These are phyloP conservation scores for Gyromitra esculenta DNA, from an alignment of 2,329 filamentous ascomycete species.

Conservation along the genomic window DNA sequence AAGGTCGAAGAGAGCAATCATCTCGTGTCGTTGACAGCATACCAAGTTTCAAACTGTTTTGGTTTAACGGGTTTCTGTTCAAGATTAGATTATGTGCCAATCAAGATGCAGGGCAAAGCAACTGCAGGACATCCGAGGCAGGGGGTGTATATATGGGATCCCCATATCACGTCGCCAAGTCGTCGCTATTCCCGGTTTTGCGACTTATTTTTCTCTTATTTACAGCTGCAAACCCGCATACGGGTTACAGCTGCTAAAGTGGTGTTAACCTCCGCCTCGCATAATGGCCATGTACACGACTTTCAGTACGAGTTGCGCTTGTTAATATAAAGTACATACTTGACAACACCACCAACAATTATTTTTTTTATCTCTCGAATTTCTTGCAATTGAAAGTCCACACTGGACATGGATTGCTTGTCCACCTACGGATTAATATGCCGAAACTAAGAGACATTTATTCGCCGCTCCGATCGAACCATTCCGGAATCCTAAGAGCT, in stretches of 20 bases:
- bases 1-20: neutral
- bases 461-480: neutral
- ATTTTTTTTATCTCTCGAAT: neutral
- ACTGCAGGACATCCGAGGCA: neutral
- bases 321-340: neutral
- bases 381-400: neutral
- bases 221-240: neutral
- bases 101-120: neutral
- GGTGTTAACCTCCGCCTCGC: neutral
- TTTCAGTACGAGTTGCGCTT: neutral
- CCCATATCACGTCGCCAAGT: conserved; percentile 9
- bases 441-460: neutral
- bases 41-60: neutral
- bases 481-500: neutral
- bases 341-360: neutral
- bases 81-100: conserved; percentile 9
- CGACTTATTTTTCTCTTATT: conserved; percentile 1
- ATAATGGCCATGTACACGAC: neutral
- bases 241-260: conserved; percentile 10
- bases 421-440: neutral
- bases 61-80: neutral
- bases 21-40: neutral
- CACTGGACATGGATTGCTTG: neutral
- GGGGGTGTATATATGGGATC: conserved; percentile 12
- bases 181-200: conserved; percentile 11